These are phyloP conservation scores for Cyclocybe aegerita DNA, from an alignment of 768 basidiomycete species.

Conservation along the genomic window DNA sequence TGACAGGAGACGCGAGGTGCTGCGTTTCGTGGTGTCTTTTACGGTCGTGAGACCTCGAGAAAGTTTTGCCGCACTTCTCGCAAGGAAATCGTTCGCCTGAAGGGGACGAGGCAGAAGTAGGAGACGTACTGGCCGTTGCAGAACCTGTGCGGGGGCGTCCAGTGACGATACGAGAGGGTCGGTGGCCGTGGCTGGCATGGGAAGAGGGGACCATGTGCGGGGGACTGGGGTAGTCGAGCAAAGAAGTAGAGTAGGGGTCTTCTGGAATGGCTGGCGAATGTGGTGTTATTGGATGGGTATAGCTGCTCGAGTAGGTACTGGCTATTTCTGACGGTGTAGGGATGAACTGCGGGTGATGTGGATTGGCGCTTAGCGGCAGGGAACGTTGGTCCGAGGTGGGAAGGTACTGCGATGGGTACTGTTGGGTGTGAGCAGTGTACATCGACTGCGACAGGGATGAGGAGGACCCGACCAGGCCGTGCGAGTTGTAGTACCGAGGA, in stretches of 20 bases:
- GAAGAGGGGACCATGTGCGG: constrained; percentile 29
- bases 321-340: constrained; percentile 35
- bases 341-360: constrained; percentile 25
- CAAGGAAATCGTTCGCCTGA: constrained; percentile 68
- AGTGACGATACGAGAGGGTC: constrained; percentile 38
- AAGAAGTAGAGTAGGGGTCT: constrained; percentile 19
- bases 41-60: constrained; percentile 78
- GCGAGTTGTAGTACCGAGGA: constrained; percentile 22
- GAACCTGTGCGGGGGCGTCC: constrained; percentile 40
- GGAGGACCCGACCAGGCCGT: constrained; percentile 19
- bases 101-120: constrained; percentile 36
- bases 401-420: constrained; percentile 19
- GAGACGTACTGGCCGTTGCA: constrained; percentile 28
- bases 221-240: constrained; percentile 25
- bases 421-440: constrained; percentile 17
- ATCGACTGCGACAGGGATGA: constrained; percentile 14
- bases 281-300: constrained; percentile 19
- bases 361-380: constrained; percentile 15
- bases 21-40: constrained; percentile 82
- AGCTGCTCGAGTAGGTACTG: constrained; percentile 25
- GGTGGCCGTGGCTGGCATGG: constrained; percentile 26
- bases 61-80: constrained; percentile 75
- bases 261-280: constrained; percentile 21
- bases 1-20: constrained; percentile 60
- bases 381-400: constrained; percentile 20